These are phyloP conservation scores for Yamadazyma scolyti DNA, from an alignment of 805 yeast genomes.

Conservation along the genomic window DNA sequence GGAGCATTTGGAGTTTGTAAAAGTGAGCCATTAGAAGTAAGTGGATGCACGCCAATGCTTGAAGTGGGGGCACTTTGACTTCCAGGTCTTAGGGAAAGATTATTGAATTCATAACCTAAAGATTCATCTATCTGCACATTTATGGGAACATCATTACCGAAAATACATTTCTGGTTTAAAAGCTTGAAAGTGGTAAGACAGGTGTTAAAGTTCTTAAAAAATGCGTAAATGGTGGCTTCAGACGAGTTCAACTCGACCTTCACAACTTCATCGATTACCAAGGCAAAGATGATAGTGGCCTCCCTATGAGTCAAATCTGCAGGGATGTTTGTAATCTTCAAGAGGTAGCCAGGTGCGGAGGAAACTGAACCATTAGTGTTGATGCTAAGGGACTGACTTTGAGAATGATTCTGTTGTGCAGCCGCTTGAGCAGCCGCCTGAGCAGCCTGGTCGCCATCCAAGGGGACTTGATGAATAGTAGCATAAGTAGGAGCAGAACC, in stretches of 20 bases:
- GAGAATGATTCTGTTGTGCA: background rate
- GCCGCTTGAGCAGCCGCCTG: background rate
- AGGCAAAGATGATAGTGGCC: constrained; percentile 61
- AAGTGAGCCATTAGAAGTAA: constrained; percentile 1
- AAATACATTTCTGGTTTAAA: constrained; percentile 37
- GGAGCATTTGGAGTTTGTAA: constrained; percentile 8
- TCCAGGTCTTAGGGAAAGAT: constrained; percentile 9
- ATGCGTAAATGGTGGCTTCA: constrained; percentile 24
- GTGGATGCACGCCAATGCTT: background rate
- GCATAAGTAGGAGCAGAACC: constrained; percentile 1
- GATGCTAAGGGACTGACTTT: background rate
- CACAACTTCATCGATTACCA: constrained; percentile 58
- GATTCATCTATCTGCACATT: constrained; percentile 27
- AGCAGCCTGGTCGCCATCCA: constrained; percentile 1
- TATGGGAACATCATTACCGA: constrained; percentile 34
- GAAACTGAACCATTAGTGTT: constrained; percentile 1
- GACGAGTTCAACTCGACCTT: constrained; percentile 43
- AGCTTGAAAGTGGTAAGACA: constrained; percentile 39
- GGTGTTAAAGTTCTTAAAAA: constrained; percentile 33
- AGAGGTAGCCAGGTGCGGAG: constrained; percentile 9
- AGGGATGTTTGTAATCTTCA: constrained; percentile 53
- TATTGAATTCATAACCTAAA: constrained; percentile 8
- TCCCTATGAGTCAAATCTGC: constrained; percentile 62
- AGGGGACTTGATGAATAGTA: background rate
- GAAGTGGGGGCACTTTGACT: background rate